These are phyloP conservation scores for Mytilinidion resinicola DNA, from an alignment of 495 filamentous ascomycete species.

Conservation along the genomic window DNA sequence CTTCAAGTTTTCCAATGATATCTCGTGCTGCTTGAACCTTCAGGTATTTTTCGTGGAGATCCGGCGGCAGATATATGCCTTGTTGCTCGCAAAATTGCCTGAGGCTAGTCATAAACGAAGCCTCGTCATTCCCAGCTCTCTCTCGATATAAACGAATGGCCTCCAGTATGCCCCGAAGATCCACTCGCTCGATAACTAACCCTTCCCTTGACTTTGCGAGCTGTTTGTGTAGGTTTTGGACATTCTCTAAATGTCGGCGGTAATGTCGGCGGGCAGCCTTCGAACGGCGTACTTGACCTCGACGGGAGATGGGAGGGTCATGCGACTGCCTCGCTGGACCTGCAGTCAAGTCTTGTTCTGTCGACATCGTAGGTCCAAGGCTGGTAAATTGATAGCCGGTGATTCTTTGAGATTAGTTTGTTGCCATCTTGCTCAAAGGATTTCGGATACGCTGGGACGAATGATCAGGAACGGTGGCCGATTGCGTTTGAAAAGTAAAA, in stretches of 20 bases:
- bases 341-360: no score
- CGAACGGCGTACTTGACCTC: no score
- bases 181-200: neutral
- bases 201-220: neutral
- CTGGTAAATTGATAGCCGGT: no score
- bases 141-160: neutral
- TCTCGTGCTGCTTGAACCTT: neutral
- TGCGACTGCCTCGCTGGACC: no score
- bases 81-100: neutral
- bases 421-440: no score
- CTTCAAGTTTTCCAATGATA: conserved; percentile 1
- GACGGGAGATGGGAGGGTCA: no score
- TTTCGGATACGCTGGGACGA: no score
- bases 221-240: neutral
- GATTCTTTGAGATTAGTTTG: no score
- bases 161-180: neutral
- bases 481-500: no score
- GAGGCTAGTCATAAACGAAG: neutral
- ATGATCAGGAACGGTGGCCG: no score
- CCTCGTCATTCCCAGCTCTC: neutral
- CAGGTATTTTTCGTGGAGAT: neutral
- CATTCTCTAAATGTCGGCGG: neutral
- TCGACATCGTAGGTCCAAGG: no score
- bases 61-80: neutral
- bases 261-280: no score